Base-by-base conservation (phyloP, 2,329 filamentous ascomycete genomes). In the Botrytis galanthina region DNA sequence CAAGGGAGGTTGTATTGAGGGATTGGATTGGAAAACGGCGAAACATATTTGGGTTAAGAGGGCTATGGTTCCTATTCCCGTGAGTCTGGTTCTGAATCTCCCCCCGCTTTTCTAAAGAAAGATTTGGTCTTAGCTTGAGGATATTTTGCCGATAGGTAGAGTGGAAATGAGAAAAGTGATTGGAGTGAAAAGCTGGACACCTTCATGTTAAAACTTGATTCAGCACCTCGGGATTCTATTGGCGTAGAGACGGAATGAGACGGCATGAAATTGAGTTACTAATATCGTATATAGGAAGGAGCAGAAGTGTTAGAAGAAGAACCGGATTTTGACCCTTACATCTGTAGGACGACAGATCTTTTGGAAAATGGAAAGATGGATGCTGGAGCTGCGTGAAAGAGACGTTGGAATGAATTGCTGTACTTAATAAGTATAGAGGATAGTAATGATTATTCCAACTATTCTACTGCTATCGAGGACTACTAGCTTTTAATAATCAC, bases 1-100 rank as follows among this genome's bases (percentile, higher is more conserved):
- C 63, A 92, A 92, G 79, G 90, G 88, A 18, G 91, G 90, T 59
- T 91, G 90, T 78, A 84, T 93, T 63, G 86, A 89, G 9, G 89
- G 87, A 1, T 82, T 93, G 32, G 86, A 90, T 80, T 89, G 90
- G 88, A 83, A 80, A 20, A 83, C 80, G 4, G 89, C 89, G 42
- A 87, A 88, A 76, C 91, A 93, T 82, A 89, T 93, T 77, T 74
- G 69, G 72, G 67, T 69, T 46, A 70, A 73, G 67, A 72, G 64
- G 39, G 66, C 60, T 32, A 90, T 93, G 84, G 85, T 92, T 29
- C 88, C 90, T 48, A 92, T 93, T 75, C 90, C 91, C 18, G 59
- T 71, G 32, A 71, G 70, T 62, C 26, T 70, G 44, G 18, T 60
- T 46, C 46, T 32, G 7, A 4, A 12, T 20, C 1, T 9, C 2